These are phyloP conservation scores for Petasospora fabianii DNA, from an alignment of 1,139 yeast genomes.

Conservation along the genomic window DNA sequence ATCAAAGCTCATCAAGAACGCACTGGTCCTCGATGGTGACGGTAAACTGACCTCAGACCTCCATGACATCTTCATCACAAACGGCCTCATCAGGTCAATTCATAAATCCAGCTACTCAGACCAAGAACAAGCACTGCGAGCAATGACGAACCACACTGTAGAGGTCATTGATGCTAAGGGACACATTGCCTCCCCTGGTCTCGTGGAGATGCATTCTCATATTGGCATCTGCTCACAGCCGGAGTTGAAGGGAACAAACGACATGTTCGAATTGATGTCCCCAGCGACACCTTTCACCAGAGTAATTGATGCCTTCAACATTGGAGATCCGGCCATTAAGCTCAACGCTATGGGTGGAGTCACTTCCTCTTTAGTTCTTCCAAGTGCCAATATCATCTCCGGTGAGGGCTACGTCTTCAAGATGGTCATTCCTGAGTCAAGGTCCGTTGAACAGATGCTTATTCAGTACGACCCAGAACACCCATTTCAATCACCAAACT, in stretches of 20 bases:
- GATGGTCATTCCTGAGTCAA: slow-evolving; percentile 8
- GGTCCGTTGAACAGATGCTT: slow-evolving; percentile 10
- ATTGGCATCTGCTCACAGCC: slow-evolving; percentile 10
- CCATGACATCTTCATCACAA: slow-evolving; percentile 4
- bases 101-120: background rate
- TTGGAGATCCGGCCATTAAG: slow-evolving; percentile 10
- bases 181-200: slow-evolving; percentile 9
- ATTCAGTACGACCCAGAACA: slow-evolving; percentile 4
- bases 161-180: slow-evolving; percentile 7
- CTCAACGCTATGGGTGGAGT: slow-evolving; percentile 9
- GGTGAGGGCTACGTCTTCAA: slow-evolving; percentile 9
- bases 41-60: background rate
- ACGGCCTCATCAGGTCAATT: slow-evolving; percentile 3
- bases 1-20: slow-evolving; percentile 5
- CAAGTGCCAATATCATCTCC: slow-evolving; percentile 9
- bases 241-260: slow-evolving; percentile 8
- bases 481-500: slow-evolving; percentile 1
- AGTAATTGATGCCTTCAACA: slow-evolving; percentile 11
- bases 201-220: slow-evolving; percentile 12
- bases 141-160: background rate
- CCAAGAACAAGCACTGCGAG: background rate
- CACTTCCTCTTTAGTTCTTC: slow-evolving; percentile 7
- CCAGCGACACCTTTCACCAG: slow-evolving; percentile 10
- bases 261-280: slow-evolving; percentile 12
- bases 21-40: slow-evolving; percentile 9